phyloP scores from a whole-genome alignment of 75 land plant species.

The Cunninghamia lanceolata region DNA sequence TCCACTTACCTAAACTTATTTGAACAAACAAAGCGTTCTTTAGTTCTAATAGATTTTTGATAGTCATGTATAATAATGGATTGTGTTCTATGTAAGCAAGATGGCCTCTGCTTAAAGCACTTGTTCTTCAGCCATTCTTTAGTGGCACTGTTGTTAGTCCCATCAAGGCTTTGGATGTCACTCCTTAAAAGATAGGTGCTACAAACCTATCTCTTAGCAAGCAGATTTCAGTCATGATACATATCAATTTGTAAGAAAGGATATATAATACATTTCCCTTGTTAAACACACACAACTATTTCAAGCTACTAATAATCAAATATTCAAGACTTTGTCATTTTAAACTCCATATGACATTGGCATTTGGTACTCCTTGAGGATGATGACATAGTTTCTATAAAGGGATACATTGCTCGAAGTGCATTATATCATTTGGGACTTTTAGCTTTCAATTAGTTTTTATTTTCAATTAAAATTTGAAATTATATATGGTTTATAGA shows the following conservation, averaged over 20 bases:
- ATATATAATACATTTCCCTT: background rate
- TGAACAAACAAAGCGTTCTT: background rate
- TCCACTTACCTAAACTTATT: background rate
- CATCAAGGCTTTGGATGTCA: background rate
- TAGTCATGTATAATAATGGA: background rate
- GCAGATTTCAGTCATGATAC: no score
- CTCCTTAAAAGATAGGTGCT: background rate
- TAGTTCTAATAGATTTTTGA: background rate
- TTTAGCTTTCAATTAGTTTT: no score
- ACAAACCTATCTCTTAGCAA: background rate
- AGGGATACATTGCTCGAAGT: background rate
- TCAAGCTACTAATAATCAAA: background rate
- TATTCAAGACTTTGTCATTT: constrained; percentile 1
- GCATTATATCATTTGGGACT: background rate
- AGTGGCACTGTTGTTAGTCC: background rate
- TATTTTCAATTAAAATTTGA: no score
- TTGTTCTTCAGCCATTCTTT: background rate
- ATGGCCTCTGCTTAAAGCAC: background rate
- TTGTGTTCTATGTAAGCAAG: background rate
- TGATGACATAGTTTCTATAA: background rate
- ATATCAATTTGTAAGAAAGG: background rate
- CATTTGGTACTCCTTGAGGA: background rate
- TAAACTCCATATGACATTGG: background rate
- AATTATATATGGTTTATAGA: no score
- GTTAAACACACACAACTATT: background rate